Evolutionary conservation across 2,329 filamentous ascomycete species (phyloP).

Genomic region (Beauveria caledonica): DNA sequence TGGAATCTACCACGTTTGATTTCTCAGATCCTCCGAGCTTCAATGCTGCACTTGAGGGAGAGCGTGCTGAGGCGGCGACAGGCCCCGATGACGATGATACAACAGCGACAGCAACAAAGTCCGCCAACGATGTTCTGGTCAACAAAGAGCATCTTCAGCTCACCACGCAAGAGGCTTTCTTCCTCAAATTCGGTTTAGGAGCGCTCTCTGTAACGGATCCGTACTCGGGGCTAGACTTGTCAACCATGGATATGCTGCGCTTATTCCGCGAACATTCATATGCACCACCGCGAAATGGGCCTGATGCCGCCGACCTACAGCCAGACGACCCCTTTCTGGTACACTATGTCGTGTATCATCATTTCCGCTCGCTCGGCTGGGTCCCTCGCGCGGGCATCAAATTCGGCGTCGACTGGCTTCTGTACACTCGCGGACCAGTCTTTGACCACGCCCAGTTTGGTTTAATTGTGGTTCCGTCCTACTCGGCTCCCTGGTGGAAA

Average conservation of each 20-base stretch:
- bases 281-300: conserved; percentile 48
- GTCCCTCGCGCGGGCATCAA: conserved; percentile 88
- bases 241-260: conserved; percentile 50
- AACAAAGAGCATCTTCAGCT: conserved; percentile 83
- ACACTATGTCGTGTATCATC: conserved; percentile 86
- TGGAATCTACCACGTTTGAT: conserved; percentile 56
- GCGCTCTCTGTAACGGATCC: conserved; percentile 55
- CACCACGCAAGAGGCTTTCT: conserved; percentile 84
- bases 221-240: conserved; percentile 34
- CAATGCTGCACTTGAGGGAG: conserved; percentile 19
- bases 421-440: conserved; percentile 87
- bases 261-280: conserved; percentile 63
- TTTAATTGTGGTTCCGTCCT: conserved; percentile 74
- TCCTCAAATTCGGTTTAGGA: conserved; percentile 74
- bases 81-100: conserved; percentile 12
- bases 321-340: conserved; percentile 80
- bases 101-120: conserved; percentile 1
- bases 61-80: conserved; percentile 16
- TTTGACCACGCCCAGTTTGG: conserved; percentile 95
- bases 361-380: conserved; percentile 94
- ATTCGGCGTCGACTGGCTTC: conserved; percentile 88
- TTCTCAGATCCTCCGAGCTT: conserved; percentile 44
- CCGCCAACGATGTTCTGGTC: conserved; percentile 20
- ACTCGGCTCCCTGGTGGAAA: conserved; percentile 66
- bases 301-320: conserved; percentile 36